Conservation (phyloP, 2,329 filamentous ascomycete genomes). For the Sarocladium oryzae region DNA sequence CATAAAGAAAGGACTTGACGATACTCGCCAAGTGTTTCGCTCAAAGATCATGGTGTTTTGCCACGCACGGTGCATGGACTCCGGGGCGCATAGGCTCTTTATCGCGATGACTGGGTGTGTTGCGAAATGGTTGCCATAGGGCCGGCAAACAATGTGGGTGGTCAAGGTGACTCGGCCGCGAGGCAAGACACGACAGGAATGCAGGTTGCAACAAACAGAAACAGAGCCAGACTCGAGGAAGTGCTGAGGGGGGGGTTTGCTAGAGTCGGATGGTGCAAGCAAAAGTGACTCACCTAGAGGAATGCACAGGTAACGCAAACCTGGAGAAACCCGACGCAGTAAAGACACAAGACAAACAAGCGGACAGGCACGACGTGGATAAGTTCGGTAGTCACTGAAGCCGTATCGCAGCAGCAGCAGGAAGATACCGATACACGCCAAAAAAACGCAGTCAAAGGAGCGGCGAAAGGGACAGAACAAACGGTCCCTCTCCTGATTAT, state of each 20-base stretch:
- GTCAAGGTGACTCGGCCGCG: background rate
- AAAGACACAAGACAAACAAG: background rate
- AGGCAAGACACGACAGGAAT: slow-evolving; percentile 6
- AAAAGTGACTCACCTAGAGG: slow-evolving; percentile 5
- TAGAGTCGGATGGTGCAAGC: background rate
- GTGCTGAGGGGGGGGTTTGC: background rate
- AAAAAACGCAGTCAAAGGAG: slow-evolving; percentile 7
- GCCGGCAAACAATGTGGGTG: slow-evolving; percentile 2
- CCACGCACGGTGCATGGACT: background rate
- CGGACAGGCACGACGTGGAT: background rate
- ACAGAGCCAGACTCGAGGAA: slow-evolving; percentile 7
- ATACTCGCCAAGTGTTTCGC: background rate
- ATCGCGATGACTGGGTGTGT: background rate
- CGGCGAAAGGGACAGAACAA: slow-evolving; percentile 6
- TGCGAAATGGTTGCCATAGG: background rate
- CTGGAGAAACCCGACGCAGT: slow-evolving; percentile 7
- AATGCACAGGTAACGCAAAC: slow-evolving; percentile 9
- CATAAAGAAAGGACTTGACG: background rate
- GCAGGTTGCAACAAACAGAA: slow-evolving; percentile 9
- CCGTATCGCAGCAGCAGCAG: background rate
- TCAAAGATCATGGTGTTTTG: slow-evolving; percentile 4
- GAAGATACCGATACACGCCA: background rate
- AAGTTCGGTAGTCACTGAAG: background rate
- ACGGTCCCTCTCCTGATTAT: background rate
- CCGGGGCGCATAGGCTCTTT: background rate